Conservation (phyloP, 352 stramenopile genomes). For the Pythium guiyangense region DNA sequence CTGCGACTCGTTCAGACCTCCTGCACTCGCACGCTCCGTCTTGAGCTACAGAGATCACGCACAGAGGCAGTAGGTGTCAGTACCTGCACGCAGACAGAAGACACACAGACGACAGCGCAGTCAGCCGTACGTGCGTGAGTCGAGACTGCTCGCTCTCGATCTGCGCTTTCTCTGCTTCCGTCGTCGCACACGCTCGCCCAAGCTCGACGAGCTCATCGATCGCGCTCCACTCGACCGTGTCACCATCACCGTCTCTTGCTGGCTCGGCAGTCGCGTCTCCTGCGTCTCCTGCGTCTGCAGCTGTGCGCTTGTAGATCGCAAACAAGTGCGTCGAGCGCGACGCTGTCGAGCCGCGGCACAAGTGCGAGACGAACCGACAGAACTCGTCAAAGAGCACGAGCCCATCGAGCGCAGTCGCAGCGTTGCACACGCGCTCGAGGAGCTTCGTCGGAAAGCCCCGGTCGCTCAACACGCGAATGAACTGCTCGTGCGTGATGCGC, state of each 20-base stretch:
- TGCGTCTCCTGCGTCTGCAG: conserved; percentile 1
- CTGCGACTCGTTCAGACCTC: conserved; percentile 27
- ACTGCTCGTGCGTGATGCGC: conserved; percentile 51
- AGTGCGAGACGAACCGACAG: conserved; percentile 73
- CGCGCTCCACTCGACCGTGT: conserved; percentile 26
- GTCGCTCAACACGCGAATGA: conserved; percentile 45
- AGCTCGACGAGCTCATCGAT: conserved; percentile 44
- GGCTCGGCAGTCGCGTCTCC: not conserved
- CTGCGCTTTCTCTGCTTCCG: conserved; percentile 9
- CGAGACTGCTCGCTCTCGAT: conserved; percentile 30
- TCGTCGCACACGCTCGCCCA: conserved; percentile 20
- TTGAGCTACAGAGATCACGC: not conserved
- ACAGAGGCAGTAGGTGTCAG: not conserved
- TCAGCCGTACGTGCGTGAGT: conserved; percentile 28
- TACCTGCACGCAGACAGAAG: not conserved
- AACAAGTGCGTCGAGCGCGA: conserved; percentile 49
- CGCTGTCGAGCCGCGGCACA: conserved; percentile 47
- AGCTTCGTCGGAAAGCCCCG: conserved; percentile 40
- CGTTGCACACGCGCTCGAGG: conserved; percentile 38
- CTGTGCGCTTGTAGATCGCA: conserved; percentile 42
- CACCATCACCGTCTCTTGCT: not conserved
- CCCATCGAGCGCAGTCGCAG: conserved; percentile 30
- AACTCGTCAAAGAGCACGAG: conserved; percentile 81
- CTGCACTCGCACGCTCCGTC: not conserved
- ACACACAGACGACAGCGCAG: not conserved